Percentiles rank a stretch among this genome's conserved stretches.
Conservation (phyloP, 306 rosid genomes). For the Fragaria vesca region DNA sequence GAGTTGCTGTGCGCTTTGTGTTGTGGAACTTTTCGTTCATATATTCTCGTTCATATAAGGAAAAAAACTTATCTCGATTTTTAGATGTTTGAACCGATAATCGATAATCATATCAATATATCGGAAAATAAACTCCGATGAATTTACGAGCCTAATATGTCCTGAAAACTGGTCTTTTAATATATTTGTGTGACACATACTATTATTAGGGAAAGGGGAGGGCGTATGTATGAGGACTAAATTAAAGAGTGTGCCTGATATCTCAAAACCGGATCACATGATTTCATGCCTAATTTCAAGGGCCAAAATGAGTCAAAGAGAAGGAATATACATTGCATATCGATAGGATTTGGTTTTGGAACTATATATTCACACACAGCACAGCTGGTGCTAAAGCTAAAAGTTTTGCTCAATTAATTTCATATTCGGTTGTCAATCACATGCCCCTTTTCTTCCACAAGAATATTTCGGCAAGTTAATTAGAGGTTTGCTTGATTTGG, state of each 20-base stretch:
- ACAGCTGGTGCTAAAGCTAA: neutral
- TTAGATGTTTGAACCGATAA: too few relatives aligned
- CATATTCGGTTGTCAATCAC: slow-evolving; percentile 1
- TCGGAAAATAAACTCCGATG: too few relatives aligned
- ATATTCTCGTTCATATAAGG: too few relatives aligned
- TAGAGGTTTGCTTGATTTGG: too few relatives aligned
- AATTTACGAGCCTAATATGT: too few relatives aligned
- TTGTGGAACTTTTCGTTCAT: too few relatives aligned
- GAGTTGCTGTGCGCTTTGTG: too few relatives aligned
- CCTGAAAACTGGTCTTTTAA: neutral
- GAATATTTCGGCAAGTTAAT: too few relatives aligned
- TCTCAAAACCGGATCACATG: neutral
- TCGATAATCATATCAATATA: too few relatives aligned
- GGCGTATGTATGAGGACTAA: neutral
- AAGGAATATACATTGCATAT: neutral
- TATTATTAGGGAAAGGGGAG: neutral
- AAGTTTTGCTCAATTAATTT: neutral
- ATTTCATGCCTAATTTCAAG: neutral
- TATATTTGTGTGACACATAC: neutral
- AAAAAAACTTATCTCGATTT: too few relatives aligned
- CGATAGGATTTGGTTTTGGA: neutral
- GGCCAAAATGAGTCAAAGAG: neutral
- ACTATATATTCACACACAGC: neutral
- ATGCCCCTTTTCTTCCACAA: neutral
- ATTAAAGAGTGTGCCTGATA: neutral